Percentiles rank a stretch among this genome's conserved stretches.
Evolutionary conservation across 2,329 filamentous ascomycete species (phyloP).

Genomic region (Phialophora tarda): DNA sequence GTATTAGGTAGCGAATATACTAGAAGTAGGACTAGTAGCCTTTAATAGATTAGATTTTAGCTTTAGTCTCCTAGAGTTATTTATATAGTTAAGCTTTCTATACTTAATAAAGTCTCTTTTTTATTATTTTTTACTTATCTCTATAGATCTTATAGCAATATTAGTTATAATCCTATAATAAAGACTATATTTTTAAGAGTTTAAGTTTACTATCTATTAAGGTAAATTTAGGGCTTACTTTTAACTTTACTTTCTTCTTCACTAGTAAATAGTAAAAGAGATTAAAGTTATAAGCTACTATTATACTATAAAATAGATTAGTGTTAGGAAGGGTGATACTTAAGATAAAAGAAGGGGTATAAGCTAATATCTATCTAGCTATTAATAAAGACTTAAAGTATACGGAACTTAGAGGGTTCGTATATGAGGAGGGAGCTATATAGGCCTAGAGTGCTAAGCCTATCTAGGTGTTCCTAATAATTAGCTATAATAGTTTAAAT

Average conservation of each 20-base stretch:
- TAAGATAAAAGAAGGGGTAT: no score
- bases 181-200: slow-evolving; percentile 6
- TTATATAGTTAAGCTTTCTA: slow-evolving; percentile 15
- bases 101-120: slow-evolving; percentile 16
- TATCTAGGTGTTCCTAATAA: no score
- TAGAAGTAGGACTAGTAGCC: slow-evolving; percentile 12
- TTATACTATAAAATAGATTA: slow-evolving; percentile 23
- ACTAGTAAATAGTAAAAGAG: slow-evolving; percentile 25
- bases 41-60: neutral
- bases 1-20: slow-evolving; percentile 19
- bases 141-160: slow-evolving; percentile 16
- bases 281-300: slow-evolving; percentile 23
- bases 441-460: no score
- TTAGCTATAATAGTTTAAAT: slow-evolving; percentile 20
- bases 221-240: slow-evolving; percentile 5
- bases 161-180: no score
- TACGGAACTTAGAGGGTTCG: no score
- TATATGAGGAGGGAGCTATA: no score
- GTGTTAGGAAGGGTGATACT: no score
- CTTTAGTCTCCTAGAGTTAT: neutral
- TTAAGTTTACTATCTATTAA: neutral
- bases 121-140: slow-evolving; percentile 15
- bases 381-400: no score
- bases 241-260: slow-evolving; percentile 14
- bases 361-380: no score